Percentiles rank a stretch among this genome's conserved stretches.
These are phyloP conservation scores for Nannochloris sp. DNA, from an alignment of 139 green algal genomes.

Conservation along the genomic window DNA sequence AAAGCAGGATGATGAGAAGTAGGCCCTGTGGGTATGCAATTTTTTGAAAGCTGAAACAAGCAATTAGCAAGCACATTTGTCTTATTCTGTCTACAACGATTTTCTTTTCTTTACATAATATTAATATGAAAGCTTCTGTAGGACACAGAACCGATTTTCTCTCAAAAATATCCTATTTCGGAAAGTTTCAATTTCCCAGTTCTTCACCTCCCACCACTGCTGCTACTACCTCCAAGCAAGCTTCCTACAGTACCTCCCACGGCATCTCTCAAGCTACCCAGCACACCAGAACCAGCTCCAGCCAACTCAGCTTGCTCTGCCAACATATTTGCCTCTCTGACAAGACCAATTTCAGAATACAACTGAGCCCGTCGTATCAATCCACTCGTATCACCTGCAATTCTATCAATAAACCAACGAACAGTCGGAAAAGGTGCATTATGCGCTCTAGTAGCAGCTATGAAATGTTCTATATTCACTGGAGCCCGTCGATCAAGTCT, in stretches of 20 bases:
- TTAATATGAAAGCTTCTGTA: no score
- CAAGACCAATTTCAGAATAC: constrained; percentile 20
- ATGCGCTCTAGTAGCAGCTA: constrained; percentile 9
- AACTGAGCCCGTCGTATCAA: constrained; percentile 15
- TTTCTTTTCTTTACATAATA: no score
- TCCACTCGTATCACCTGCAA: neutral
- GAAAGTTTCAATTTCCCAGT: no score
- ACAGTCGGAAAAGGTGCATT: constrained; percentile 10
- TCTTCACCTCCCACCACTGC: neutral
- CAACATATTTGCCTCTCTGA: constrained; percentile 10
- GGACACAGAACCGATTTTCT: no score
- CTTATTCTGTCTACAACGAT: no score
- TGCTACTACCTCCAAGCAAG: neutral
- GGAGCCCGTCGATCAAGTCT: constrained; percentile 4
- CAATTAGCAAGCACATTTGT: no score
- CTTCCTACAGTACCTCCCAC: constrained; percentile 1
- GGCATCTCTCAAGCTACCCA: constrained; percentile 20
- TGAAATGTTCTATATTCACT: constrained; percentile 22
- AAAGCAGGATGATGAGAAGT: no score
- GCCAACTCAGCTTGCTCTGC: constrained; percentile 15
- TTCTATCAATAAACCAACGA: constrained; percentile 19
- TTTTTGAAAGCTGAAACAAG: no score
- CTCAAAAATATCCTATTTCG: no score
- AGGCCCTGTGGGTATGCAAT: no score
- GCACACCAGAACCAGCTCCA: neutral